These are phyloP conservation scores for Myriosclerotinia scirpicola DNA, from an alignment of 2,329 filamentous ascomycete genomes.

Conservation along the genomic window DNA sequence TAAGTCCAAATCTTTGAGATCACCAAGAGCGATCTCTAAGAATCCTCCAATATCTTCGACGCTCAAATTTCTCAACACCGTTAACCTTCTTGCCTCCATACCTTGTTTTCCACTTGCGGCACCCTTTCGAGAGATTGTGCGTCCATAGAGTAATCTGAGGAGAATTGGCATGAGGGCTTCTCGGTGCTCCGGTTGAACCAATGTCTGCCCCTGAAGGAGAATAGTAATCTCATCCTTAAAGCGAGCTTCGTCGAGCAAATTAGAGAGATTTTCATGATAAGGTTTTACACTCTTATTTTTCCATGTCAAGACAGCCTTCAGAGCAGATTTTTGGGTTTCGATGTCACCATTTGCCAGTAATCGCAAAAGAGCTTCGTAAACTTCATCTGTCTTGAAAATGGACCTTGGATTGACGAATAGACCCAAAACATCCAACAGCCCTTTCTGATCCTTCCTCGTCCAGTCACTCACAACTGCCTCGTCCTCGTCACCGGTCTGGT, in stretches of 20 bases:
- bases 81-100: conserved; percentile 76
- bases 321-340: conserved; percentile 80
- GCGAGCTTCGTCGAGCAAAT: conserved; percentile 83
- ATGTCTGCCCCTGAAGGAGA: conserved; percentile 73
- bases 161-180: conserved; percentile 78
- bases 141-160: conserved; percentile 83
- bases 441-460: conserved; percentile 79
- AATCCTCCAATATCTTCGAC: conserved; percentile 76
- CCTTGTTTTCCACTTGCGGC: conserved; percentile 75
- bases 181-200: conserved; percentile 73
- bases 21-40: conserved; percentile 76
- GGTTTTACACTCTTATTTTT: conserved; percentile 72
- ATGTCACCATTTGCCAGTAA: conserved; percentile 85
- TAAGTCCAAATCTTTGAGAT: conserved; percentile 61
- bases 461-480: conserved; percentile 52
- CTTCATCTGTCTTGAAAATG: conserved; percentile 73
- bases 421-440: conserved; percentile 76
- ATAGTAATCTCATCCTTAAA: conserved; percentile 94
- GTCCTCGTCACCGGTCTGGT: conserved; percentile 34
- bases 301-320: conserved; percentile 87
- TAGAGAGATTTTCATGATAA: conserved; percentile 83
- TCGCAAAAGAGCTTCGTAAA: conserved; percentile 71
- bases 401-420: conserved; percentile 85
- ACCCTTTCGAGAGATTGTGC: conserved; percentile 80
- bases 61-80: conserved; percentile 75